Percentiles rank a stretch among this genome's conserved stretches.
These are phyloP conservation scores for Beauveria brongniartii DNA, from an alignment of 2,329 filamentous ascomycete genomes.

Conservation along the genomic window DNA sequence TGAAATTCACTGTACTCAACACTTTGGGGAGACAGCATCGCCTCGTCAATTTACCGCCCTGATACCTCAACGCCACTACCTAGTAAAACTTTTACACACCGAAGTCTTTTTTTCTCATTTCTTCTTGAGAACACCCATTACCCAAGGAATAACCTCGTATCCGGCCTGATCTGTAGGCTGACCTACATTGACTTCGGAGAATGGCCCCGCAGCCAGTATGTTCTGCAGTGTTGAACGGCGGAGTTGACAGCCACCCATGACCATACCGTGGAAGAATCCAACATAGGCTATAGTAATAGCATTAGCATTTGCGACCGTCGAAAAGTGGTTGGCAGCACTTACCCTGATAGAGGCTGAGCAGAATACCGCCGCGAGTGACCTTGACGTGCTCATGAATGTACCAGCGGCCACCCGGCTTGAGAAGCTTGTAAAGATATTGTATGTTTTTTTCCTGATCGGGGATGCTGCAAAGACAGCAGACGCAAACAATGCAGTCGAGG, in stretches of 20 bases:
- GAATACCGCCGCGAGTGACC: conserved; percentile 28
- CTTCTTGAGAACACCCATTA: conserved; percentile 46
- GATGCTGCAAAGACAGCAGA: conserved; percentile 57
- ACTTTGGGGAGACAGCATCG: not conserved
- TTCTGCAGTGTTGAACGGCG: conserved; percentile 39
- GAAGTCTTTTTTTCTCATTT: conserved; percentile 16
- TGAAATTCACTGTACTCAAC: not conserved
- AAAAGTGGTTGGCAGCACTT: conserved; percentile 21
- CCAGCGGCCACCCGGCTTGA: conserved; percentile 56
- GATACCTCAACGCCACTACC: not conserved
- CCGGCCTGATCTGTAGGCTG: conserved; percentile 33
- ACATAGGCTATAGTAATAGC: conserved; percentile 30
- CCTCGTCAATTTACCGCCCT: not conserved
- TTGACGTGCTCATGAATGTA: conserved; percentile 56
- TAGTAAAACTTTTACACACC: not conserved
- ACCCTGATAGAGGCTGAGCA: conserved; percentile 44
- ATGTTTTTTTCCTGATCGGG: conserved; percentile 51
- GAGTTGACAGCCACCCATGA: conserved; percentile 45
- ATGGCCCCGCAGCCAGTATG: conserved; percentile 41
- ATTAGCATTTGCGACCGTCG: not conserved
- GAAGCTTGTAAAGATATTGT: conserved; percentile 43
- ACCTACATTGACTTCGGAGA: conserved; percentile 40
- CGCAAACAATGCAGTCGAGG: conserved; percentile 51
- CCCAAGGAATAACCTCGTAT: conserved; percentile 38
- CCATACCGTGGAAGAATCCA: conserved; percentile 44